Percentiles rank a stretch among this genome's conserved stretches.
Conservation (phyloP, 495 filamentous ascomycete species). For the Penicillium desertorum region DNA sequence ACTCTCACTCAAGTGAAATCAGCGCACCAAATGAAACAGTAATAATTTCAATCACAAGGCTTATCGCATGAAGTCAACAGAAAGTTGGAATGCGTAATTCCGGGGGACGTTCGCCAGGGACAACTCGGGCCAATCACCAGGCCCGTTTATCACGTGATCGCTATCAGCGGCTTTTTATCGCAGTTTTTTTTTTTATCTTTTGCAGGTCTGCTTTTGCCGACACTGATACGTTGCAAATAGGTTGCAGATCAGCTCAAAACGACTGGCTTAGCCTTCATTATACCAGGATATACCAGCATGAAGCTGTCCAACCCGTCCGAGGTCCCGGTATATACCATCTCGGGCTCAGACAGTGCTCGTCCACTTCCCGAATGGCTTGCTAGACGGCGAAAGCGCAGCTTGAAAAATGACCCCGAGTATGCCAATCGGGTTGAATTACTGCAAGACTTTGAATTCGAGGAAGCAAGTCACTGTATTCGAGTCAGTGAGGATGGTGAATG, state of each 20-base stretch:
- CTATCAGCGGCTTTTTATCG: slow-evolving; percentile 43
- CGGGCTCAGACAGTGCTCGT: slow-evolving; percentile 84
- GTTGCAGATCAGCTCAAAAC: slow-evolving; percentile 5
- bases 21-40: background rate
- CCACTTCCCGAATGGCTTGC: slow-evolving; percentile 95
- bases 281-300: slow-evolving; percentile 61
- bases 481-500: slow-evolving; percentile 96
- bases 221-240: slow-evolving; percentile 5
- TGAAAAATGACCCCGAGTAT: slow-evolving; percentile 91
- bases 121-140: slow-evolving; percentile 30
- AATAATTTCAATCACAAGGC: background rate
- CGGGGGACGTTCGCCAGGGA: slow-evolving; percentile 30
- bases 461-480: slow-evolving; percentile 89
- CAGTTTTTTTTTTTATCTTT: slow-evolving; percentile 52
- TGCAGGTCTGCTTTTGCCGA: slow-evolving; percentile 22
- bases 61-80: slow-evolving; percentile 12
- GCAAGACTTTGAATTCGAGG: slow-evolving; percentile 98
- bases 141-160: slow-evolving; percentile 29
- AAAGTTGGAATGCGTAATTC: slow-evolving; percentile 23
- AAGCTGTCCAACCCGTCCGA: slow-evolving; percentile 84
- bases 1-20: background rate
- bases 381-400: slow-evolving; percentile 83
- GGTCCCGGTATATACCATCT: slow-evolving; percentile 94
- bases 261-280: slow-evolving; percentile 9
- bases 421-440: slow-evolving; percentile 91